Evolutionary conservation across 176 grass and related monocot genomes (phyloP).

Genomic region (Oryza longistaminata): DNA sequence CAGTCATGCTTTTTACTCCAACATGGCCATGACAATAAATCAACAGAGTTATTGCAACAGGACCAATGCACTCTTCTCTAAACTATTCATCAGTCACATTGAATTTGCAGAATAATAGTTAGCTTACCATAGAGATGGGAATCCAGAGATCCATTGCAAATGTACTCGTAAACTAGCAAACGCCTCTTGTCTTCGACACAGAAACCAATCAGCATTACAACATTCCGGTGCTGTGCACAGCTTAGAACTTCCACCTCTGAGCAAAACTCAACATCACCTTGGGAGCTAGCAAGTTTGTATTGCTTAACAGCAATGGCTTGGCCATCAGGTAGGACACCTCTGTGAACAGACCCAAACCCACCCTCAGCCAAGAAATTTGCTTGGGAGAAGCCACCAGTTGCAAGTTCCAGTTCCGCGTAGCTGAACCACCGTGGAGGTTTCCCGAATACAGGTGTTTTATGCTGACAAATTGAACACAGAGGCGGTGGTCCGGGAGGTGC

Average conservation of each 20-base stretch:
- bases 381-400: slow-evolving; percentile 75
- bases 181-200: slow-evolving; percentile 93
- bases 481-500: slow-evolving; percentile 87
- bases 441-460: slow-evolving; percentile 84
- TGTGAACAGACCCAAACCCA: slow-evolving; percentile 88
- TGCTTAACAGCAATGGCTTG: slow-evolving; percentile 93
- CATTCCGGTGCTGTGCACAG: slow-evolving; percentile 94
- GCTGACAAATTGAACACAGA: slow-evolving; percentile 90
- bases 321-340: slow-evolving; percentile 82
- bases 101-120: background rate
- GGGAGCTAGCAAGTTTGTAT: slow-evolving; percentile 85
- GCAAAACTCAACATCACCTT: slow-evolving; percentile 90
- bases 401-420: slow-evolving; percentile 74
- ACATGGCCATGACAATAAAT: background rate
- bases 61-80: background rate
- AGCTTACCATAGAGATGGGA: slow-evolving; percentile 87
- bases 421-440: slow-evolving; percentile 95
- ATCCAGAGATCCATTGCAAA: slow-evolving; percentile 91
- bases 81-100: background rate
- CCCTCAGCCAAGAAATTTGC: slow-evolving; percentile 95
- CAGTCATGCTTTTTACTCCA: background rate
- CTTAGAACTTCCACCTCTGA: slow-evolving; percentile 97
- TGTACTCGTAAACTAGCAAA: slow-evolving; percentile 94
- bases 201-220: slow-evolving; percentile 97
- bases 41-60: background rate